Conservation (phyloP, 768 basidiomycete genomes). For the Mycena kentingensis region DNA sequence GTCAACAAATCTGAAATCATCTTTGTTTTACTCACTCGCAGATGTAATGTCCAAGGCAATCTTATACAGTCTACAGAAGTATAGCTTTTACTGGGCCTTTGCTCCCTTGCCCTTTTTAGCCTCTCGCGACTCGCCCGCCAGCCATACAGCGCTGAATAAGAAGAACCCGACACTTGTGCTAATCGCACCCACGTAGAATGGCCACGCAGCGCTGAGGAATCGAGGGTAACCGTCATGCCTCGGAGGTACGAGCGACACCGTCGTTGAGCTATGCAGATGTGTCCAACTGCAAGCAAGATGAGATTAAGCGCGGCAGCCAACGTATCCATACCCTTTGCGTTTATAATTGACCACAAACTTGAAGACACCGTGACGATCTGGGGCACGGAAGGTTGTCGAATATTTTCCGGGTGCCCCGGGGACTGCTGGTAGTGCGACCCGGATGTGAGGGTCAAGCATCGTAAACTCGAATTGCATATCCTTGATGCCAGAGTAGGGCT, state of each 20-base stretch:
- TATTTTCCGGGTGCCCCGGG: conserved; percentile 65
- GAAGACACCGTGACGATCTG: conserved; percentile 97
- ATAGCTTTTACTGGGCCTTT: conserved; percentile 41
- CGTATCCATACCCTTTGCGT: conserved; percentile 71
- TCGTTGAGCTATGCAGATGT: conserved; percentile 71
- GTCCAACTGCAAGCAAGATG: conserved; percentile 53
- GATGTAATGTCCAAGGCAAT: conserved; percentile 13
- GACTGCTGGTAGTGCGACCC: conserved; percentile 70
- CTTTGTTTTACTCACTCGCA: too few species aligned
- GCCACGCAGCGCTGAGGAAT: conserved; percentile 94
- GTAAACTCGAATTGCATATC: conserved; percentile 96
- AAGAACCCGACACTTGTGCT: conserved; percentile 86
- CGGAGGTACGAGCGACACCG: conserved; percentile 88
- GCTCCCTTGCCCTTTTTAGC: conserved; percentile 50
- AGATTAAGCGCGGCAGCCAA: not conserved
- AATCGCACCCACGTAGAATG: conserved; percentile 90
- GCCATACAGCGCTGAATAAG: conserved; percentile 84
- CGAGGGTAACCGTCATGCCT: conserved; percentile 94
- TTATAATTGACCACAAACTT: conserved; percentile 93
- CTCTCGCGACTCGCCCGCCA: conserved; percentile 78
- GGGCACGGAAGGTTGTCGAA: conserved; percentile 81
- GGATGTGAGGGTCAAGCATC: conserved; percentile 97
- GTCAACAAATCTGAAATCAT: too few species aligned
- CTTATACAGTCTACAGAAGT: conserved; percentile 14
- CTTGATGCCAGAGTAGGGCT: conserved; percentile 64